Conservation (phyloP, 1,284 basidiomycete species). For the Rhodotorula sp. region DNA sequence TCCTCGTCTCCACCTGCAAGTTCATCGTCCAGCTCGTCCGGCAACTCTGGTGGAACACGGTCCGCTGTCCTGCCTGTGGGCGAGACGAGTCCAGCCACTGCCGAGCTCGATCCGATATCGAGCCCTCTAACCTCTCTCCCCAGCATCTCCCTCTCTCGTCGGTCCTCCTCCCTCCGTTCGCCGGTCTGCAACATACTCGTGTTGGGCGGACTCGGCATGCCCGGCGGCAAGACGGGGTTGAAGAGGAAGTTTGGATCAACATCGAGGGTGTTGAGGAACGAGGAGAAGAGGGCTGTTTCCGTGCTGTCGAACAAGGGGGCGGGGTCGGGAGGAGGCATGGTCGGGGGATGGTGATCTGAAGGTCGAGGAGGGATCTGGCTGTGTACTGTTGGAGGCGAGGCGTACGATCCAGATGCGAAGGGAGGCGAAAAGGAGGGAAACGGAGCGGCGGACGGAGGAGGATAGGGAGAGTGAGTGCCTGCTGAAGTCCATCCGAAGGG, state of each 20-base stretch:
- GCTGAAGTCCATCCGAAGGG: too few relatives aligned
- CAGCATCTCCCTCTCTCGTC: conserved; percentile 25
- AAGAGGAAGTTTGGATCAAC: conserved; percentile 37
- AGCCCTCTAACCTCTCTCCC: conserved; percentile 15
- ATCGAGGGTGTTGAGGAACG: conserved; percentile 35
- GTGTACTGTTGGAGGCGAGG: too few relatives aligned
- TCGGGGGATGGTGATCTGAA: background rate
- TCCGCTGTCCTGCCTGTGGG: background rate
- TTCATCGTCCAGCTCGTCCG: background rate
- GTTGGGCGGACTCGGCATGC: conserved; percentile 35
- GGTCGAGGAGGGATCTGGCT: too few relatives aligned
- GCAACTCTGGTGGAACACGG: background rate
- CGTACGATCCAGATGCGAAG: too few relatives aligned
- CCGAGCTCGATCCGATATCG: background rate
- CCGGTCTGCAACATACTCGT: background rate
- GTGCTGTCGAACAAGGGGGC: conserved; percentile 27
- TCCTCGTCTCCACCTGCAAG: background rate
- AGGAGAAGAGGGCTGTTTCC: conserved; percentile 32
- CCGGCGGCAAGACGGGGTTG: conserved; percentile 37
- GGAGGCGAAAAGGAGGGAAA: conserved; percentile 1
- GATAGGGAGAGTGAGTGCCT: background rate
- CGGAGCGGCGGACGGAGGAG: conserved; percentile 3
- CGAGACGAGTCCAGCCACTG: background rate
- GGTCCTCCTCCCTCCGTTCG: background rate
- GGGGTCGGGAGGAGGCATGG: background rate